Conservation (phyloP, 202 grass and related monocot genomes). For the Carex sylvatica region DNA sequence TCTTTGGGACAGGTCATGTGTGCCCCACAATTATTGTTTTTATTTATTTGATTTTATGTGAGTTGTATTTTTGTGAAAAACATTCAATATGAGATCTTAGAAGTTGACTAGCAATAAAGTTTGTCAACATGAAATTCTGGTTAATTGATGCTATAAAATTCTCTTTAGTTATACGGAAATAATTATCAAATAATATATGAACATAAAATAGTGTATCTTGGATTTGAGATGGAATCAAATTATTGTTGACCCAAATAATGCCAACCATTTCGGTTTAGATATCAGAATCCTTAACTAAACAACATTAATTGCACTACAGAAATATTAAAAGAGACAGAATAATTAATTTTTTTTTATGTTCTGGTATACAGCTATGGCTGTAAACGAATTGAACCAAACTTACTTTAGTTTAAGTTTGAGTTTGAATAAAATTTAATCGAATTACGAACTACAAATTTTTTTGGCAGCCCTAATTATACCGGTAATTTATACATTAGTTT, state of each 20-base stretch:
- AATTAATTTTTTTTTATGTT: neutral
- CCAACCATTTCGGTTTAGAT: neutral
- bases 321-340: neutral
- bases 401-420: too few relatives aligned
- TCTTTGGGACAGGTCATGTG: neutral
- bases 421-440: too few relatives aligned
- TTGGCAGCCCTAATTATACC: too few relatives aligned
- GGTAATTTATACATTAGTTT: too few relatives aligned
- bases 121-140: neutral
- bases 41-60: neutral
- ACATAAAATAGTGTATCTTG: too few relatives aligned
- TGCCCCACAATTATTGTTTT: neutral
- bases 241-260: neutral
- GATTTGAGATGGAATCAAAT: constrained; percentile 14
- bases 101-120: neutral
- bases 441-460: too few relatives aligned
- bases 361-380: neutral
- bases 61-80: neutral
- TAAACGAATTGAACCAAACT: too few relatives aligned
- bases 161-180: too few relatives aligned
- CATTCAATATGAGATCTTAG: neutral
- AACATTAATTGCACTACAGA: neutral
- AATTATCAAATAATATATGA: neutral
- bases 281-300: neutral
- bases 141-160: too few relatives aligned